Evolutionary conservation across 2,329 filamentous ascomycete species (phyloP).

Genomic region (Fusarium hainanense): DNA sequence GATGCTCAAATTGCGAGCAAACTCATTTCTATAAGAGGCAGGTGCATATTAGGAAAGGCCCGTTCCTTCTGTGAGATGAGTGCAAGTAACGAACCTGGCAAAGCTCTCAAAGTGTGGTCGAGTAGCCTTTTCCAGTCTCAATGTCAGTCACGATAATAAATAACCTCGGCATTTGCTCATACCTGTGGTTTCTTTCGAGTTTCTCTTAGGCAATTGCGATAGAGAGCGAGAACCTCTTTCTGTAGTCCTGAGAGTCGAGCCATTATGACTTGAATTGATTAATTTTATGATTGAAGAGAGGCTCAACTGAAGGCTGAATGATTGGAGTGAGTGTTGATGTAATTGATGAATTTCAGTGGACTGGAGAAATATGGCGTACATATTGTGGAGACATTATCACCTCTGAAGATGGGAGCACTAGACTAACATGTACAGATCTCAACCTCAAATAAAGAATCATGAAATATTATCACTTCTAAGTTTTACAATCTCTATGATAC

Average conservation of each 20-base stretch:
- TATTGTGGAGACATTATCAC: conserved; percentile 25
- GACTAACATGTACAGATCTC: not conserved
- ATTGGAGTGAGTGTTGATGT: conserved; percentile 20
- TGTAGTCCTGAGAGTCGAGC: conserved; percentile 82
- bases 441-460: not conserved
- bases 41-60: conserved; percentile 46
- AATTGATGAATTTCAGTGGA: conserved; percentile 7
- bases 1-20: conserved; percentile 74
- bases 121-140: conserved; percentile 52
- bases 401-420: not conserved
- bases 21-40: conserved; percentile 70
- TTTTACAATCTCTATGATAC: not conserved
- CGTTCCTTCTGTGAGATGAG: not conserved
- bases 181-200: conserved; percentile 83
- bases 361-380: conserved; percentile 4
- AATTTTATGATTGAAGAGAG: not conserved
- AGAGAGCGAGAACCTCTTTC: conserved; percentile 85
- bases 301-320: not conserved
- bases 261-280: conserved; percentile 15
- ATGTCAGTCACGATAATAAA: conserved; percentile 22
- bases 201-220: conserved; percentile 85
- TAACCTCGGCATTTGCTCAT: conserved; percentile 14
- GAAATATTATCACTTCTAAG: not conserved
- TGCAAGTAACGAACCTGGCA: conserved; percentile 62
- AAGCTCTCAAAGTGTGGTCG: conserved; percentile 72